Conservation (phyloP, 345 rosid genomes). For the Lepidium africanum region DNA sequence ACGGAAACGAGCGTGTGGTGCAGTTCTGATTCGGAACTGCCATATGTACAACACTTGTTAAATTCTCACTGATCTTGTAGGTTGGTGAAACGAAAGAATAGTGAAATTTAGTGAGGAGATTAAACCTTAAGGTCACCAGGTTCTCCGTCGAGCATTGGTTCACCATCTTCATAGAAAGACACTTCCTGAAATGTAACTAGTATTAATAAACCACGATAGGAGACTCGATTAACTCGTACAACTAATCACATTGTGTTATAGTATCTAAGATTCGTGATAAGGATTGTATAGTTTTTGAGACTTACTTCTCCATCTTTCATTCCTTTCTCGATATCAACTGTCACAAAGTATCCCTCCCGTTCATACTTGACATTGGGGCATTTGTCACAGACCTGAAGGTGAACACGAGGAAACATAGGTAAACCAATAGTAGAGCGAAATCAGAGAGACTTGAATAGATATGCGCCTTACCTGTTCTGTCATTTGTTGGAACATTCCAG, state of each 20-base stretch:
- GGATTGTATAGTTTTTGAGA: not conserved
- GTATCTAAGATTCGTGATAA: not conserved
- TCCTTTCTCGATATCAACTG: conserved; percentile 99
- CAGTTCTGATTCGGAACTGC: conserved; percentile 88
- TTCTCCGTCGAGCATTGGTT: conserved; percentile 90
- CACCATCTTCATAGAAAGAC: conserved; percentile 94
- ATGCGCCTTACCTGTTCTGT: conserved; percentile 63
- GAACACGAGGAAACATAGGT: not conserved
- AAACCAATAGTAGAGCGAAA: not conserved
- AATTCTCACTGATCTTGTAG: not conserved
- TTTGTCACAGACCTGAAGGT: conserved; percentile 82
- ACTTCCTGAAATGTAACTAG: conserved; percentile 53
- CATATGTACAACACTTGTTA: not conserved
- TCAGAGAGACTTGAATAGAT: not conserved
- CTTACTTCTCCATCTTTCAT: conserved; percentile 99
- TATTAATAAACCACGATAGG: not conserved
- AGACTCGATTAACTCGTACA: not conserved
- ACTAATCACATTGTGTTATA: not conserved
- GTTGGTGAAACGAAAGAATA: not conserved
- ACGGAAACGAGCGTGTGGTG: conserved; percentile 69
- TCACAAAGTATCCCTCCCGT: conserved; percentile 77
- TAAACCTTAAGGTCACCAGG: conserved; percentile 94
- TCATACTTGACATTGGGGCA: conserved; percentile 92
- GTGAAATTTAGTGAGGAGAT: conserved; percentile 4
- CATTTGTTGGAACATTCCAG: conserved; percentile 99